Base-by-base conservation (phyloP, 495 filamentous ascomycete genomes). In the Tetracladium setigerum region DNA sequence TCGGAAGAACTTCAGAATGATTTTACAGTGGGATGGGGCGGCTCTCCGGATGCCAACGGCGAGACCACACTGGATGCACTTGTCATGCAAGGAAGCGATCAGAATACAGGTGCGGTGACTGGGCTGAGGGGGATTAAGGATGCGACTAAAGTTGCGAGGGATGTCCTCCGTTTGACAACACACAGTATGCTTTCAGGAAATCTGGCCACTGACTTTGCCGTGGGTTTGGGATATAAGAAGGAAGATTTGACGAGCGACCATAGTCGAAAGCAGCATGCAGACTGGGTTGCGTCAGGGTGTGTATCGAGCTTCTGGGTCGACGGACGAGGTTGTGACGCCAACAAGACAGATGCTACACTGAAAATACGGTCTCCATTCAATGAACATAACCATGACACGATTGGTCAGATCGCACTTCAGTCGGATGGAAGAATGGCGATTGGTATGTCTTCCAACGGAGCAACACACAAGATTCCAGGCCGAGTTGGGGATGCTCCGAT, bases 401-500 rank as follows among this genome's bases (percentile, higher is more conserved):
- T 74, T 27, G 72, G 69, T 0, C 66, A 71, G 66, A 64, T 74
- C 30, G 64, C 56, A 13, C 61, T 74, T 27, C 50, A 65, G 41
- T 12, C 38, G 12, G 31, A 41, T 13, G 68, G 69, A 31, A 16
- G 22, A 4, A 72, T 72, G 69, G 70, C 69, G 5, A 65, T 69
- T 1, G 69, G 68, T 13, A 72, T 69, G 0, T 72, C 69, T 13
- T 72, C 70, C 2, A 74, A 74, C 22, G 70, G 70, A 22, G 70
- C 70, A 2, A 46, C 61, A 6, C 64, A 69, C 56, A 74, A 74
- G 52, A 49, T 74, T 0, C 68, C 69, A 0, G 70, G 70, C 1
- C 57, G 69, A 18, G 69, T 74, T 15, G 70, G 70, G 2, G 70
- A 74, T 44, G 69, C 69, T 10, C 69, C 70, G 5, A 72, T 72